A percentile compares a stretch with the other conserved stretches of the same genome.
These are phyloP conservation scores for Cryphonectria carpinicola DNA, from an alignment of 2,329 filamentous ascomycete genomes.

Conservation along the genomic window DNA sequence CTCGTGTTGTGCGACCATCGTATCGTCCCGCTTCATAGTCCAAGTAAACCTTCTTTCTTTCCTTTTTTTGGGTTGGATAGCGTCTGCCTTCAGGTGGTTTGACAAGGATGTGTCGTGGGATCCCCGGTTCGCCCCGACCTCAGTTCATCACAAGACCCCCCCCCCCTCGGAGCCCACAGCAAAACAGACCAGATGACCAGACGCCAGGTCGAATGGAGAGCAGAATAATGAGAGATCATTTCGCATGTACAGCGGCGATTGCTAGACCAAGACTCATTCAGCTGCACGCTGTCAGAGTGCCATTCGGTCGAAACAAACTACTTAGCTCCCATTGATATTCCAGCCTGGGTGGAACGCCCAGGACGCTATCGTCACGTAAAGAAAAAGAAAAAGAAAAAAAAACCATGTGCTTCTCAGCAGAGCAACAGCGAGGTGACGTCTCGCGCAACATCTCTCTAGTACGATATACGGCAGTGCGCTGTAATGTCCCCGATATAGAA, in stretches of 20 bases:
- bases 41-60: not conserved
- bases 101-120: not conserved
- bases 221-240: constrained; percentile 45
- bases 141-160: not conserved
- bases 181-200: constrained; percentile 48
- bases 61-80: not conserved
- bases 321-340: not conserved
- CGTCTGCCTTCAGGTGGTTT: not conserved
- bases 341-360: not conserved
- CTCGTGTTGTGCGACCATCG: not conserved
- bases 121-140: not conserved
- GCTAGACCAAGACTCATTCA: constrained; percentile 36
- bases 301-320: constrained; percentile 40
- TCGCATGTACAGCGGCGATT: constrained; percentile 45
- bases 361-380: not conserved
- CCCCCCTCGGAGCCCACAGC: too few relatives aligned
- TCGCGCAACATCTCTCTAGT: not conserved
- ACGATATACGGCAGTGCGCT: too few relatives aligned
- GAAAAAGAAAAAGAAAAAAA: not conserved
- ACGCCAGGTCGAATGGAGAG: constrained; percentile 46
- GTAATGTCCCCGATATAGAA: too few relatives aligned
- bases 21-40: not conserved
- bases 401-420: not conserved
- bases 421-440: not conserved
- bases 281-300: not conserved